Percentiles rank a stretch among this genome's conserved stretches.
Evolutionary conservation across 2,329 filamentous ascomycete species (phyloP).

Genomic region (Dactylellina haptotyla): DNA sequence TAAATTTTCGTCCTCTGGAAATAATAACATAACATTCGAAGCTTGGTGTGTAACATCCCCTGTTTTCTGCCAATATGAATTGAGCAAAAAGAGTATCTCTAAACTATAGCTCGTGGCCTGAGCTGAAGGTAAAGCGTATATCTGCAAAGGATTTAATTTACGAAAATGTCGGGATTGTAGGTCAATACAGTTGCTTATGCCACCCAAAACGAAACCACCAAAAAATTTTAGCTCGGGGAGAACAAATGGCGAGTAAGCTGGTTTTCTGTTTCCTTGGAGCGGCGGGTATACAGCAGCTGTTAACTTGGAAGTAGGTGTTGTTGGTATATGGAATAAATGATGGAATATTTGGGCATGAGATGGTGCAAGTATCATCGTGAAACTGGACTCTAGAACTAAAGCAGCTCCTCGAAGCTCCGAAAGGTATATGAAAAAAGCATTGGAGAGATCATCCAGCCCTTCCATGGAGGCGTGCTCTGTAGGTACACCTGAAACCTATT

Average conservation of each 20-base stretch:
- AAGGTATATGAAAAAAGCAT: conserved; percentile 48
- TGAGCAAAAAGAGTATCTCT: not conserved
- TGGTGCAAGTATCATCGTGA: conserved; percentile 56
- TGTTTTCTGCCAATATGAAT: not conserved
- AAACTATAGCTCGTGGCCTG: too few relatives aligned
- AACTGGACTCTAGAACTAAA: conserved; percentile 53
- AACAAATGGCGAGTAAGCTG: not conserved
- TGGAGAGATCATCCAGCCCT: conserved; percentile 38
- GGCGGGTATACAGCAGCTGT: conserved; percentile 56
- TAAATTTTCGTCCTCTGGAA: too few relatives aligned
- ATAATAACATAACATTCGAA: too few relatives aligned
- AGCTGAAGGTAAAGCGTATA: conserved; percentile 1
- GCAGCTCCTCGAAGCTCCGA: conserved; percentile 55
- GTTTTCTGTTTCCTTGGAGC: conserved; percentile 14
- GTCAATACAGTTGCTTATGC: not conserved
- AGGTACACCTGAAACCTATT: conserved; percentile 53
- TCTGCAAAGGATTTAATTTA: not conserved
- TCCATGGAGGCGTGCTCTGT: conserved; percentile 54
- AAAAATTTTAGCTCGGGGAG: not conserved
- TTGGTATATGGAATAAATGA: conserved; percentile 52
- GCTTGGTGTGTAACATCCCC: too few relatives aligned
- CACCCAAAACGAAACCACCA: conserved; percentile 15
- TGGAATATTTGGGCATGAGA: conserved; percentile 55
- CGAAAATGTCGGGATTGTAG: not conserved
- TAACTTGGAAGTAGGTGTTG: conserved; percentile 49